Base-by-base conservation (phyloP, 345 rosid genomes). In the Eutrema yunnanense region DNA sequence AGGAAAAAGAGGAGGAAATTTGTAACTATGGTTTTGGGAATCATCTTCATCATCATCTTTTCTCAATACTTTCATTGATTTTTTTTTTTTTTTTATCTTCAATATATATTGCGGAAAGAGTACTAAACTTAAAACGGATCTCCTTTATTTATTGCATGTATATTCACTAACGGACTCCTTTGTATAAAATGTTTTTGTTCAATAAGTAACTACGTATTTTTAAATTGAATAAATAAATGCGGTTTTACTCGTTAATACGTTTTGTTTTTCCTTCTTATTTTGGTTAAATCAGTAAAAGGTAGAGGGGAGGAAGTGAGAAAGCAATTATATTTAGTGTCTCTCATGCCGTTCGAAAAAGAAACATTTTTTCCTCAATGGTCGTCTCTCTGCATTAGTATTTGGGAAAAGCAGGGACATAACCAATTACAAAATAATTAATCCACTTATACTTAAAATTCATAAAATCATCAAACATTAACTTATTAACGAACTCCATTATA, bases 1-100 rank as follows among this genome's bases (percentile, higher is more conserved):
- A 74, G 19, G 36, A 66, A 37, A 29, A 75, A 1, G 59, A 68
- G 29, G 32, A 75, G 30, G 22, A 69, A 36, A 27, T 67, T 59
- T 67, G 30, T 66, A 46, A 37, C 65, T 29, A 46, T 16, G 52
- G 46, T 69, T 62, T 52, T 68, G 43, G 69, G 44, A 43, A 44
- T 62, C 62, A 75, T 65, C 37, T 51, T 66, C 51, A 30, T 34
- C 22, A 48, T 40, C 65, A 55, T 26, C 3, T 30, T 59, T 34
- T 73, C 27, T 8, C 33, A 37, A 16, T 44, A 36, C 53, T 30
- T 40, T 0, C 9, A 50, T 50, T 48, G 43, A 10, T 47, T 9
- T 47, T 29, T 32, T 29, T 47, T 29, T 32, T 29, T 27, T 10
- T 0, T 10, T 0, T 0, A 16, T 6, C 41, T 63, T 42, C 48